Evolutionary conservation across 169 alveolate species (phyloP), one percentile per base, ranked within the genome.

Genomic region (Cryptosporidium sp.): DNA sequence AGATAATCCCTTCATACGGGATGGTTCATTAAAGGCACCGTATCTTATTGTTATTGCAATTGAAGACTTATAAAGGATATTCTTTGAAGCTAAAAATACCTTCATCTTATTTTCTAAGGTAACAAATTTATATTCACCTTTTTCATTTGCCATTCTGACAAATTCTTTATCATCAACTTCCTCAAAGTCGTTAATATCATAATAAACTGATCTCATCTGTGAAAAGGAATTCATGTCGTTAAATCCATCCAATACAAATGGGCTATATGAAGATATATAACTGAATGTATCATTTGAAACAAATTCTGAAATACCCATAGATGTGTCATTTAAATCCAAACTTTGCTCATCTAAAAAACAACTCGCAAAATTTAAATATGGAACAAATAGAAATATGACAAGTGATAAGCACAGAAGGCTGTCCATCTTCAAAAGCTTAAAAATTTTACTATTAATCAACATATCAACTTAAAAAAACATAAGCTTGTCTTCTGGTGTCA

Each of bases 271-370:
- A 31, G 51, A 14, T 52, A 73, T 73, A 26, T 73, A 55, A 1
- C 68, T 33, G 35, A 73, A 58, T 18, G 86, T 73, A 39, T 73
- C 86, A 21, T 73, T 73, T 8, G 86, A 50, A 33, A 51, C 86
- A 26, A 73, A 55, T 26, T 73, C 86, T 29, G 86, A 73, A 59
- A 73, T 43, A 9, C 52, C 86, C 7, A 51, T 29, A 70, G 10
- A 70, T 7, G 58, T 26, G 4, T 45, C 67, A 23, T 69, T 55
- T 23, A 7, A n/a, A 14, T 55, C 67, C 3, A 26, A 55, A 2
- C 10, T 9, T 21, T 55, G 67, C 37, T n/a, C 67, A 55, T 55
- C 35, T 26, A 55, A 55, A 26, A 55, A 55, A 10, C 67, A 55
- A 10, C 67, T 23, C 37, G 67, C 67, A 26, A 55, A 26, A n/a